Conservation (phyloP, 805 yeast species). For the Blastobotrys terrestris region DNA sequence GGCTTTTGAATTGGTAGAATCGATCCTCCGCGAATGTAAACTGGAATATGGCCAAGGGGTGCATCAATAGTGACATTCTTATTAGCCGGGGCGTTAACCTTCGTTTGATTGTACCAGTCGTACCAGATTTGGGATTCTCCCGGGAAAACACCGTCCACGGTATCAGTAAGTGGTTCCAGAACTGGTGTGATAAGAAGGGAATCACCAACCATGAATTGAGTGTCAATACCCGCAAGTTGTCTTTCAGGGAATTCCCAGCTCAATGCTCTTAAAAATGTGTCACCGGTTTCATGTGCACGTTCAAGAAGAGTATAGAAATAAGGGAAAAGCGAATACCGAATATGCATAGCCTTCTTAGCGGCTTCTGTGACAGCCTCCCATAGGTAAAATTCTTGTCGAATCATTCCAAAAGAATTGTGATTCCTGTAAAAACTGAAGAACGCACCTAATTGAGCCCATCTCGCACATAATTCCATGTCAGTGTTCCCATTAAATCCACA, state of each 20-base stretch:
- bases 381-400: slow-evolving; percentile 30
- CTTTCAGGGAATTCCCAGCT: slow-evolving; percentile 30
- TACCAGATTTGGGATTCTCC: slow-evolving; percentile 26
- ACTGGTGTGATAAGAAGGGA: slow-evolving; percentile 76
- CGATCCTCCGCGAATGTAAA: slow-evolving; percentile 70
- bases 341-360: slow-evolving; percentile 52
- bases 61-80: slow-evolving; percentile 37
- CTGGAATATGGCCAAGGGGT: slow-evolving; percentile 58
- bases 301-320: slow-evolving; percentile 73
- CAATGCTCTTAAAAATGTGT: slow-evolving; percentile 51
- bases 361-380: slow-evolving; percentile 30
- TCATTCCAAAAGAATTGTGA: slow-evolving; percentile 28
- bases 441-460: slow-evolving; percentile 34
- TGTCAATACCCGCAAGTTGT: slow-evolving; percentile 55
- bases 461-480: slow-evolving; percentile 50
- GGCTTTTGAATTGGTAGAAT: slow-evolving; percentile 73
- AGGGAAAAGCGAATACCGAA: slow-evolving; percentile 75
- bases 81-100: slow-evolving; percentile 24
- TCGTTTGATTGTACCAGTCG: slow-evolving; percentile 25
- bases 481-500: slow-evolving; percentile 93
- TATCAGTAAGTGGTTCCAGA: slow-evolving; percentile 42
- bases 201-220: slow-evolving; percentile 71
- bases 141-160: slow-evolving; percentile 42
- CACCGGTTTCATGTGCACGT: slow-evolving; percentile 51
- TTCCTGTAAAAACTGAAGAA: slow-evolving; percentile 34